phyloP scores from a whole-genome alignment of 1,284 basidiomycete species.

The Heterobasidion occidentale region DNA sequence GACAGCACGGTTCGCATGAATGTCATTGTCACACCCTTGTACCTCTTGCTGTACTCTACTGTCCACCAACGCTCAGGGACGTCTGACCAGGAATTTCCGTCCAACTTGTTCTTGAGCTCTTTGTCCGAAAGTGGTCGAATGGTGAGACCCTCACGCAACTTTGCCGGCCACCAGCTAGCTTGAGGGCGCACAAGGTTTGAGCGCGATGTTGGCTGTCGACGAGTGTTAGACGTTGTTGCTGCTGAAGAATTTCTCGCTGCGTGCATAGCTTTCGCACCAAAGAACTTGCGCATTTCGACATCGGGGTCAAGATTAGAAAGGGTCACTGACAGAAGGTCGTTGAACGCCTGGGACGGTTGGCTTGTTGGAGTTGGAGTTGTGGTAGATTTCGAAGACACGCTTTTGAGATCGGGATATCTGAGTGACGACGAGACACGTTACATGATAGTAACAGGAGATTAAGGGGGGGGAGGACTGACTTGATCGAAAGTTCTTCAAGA shows the following conservation, averaged over 20 bases:
- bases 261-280: constrained; percentile 80
- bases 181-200: constrained; percentile 61
- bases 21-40: constrained; percentile 70
- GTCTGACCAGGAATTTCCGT: constrained; percentile 33
- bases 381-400: constrained; percentile 15
- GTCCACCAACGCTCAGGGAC: constrained; percentile 77
- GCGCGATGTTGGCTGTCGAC: constrained; percentile 24
- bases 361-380: constrained; percentile 18
- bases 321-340: constrained; percentile 67
- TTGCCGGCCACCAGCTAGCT: constrained; percentile 53
- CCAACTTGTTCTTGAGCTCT: constrained; percentile 41
- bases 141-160: constrained; percentile 62
- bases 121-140: constrained; percentile 48
- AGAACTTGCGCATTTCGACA: constrained; percentile 85
- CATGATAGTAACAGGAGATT: neutral
- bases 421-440: neutral
- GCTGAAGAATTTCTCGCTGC: constrained; percentile 40
- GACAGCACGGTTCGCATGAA: constrained; percentile 77
- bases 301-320: constrained; percentile 77
- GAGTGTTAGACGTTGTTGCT: constrained; percentile 6
- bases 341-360: constrained; percentile 27
- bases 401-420: constrained; percentile 51
- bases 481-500: constrained; percentile 72
- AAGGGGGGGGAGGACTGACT: constrained; percentile 38
- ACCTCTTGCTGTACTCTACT: constrained; percentile 77